Base-by-base conservation (phyloP, 768 basidiomycete genomes). In the Candolleomyces efflorescens region DNA sequence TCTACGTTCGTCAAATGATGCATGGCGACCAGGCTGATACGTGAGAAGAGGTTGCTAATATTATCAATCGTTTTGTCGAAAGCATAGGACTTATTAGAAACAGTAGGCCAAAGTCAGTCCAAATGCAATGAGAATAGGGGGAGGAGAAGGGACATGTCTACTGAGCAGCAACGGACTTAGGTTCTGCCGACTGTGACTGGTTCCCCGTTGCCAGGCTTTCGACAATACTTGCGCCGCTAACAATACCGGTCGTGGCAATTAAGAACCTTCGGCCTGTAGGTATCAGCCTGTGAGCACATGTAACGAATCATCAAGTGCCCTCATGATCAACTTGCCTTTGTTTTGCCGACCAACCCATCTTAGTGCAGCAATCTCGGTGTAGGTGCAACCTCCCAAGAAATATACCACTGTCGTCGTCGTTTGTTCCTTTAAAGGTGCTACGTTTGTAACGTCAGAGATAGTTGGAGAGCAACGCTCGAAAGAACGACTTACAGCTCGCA, bases 311-410 rank as follows among this genome's bases (percentile, higher is more conserved):
- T 36, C 44, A 46, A 20, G 51, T 38, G 43, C 54, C 26, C 56
- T 53, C 52, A 45, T 52, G 44, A 55, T 18, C 54, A 17, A 67
- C 72, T 24, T 65, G 85, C 93, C 95, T 79, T 81, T 82, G 63
- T 88, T 89, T 69, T 94, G 93, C 63, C 87, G 82, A 56, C 85
- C 82, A 66, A 96, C 88, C 93, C 94, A 97, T 68, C 97, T 80
- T 63, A 99, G 69, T 5, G 96, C 96, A 38, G 97, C 88, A 59
- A 98, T 94, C 75, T 98, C 97, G 9, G 96, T 96, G 65, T 92
- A 97, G 12, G 97, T 99, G 69, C 94, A 94, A 3, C 96, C 97
- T 24, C 97, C 97, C 32, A 98, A 73, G 82, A 98, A 98, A 74
- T 98, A 97, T 10, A 99, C 90, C 17, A 96, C 82, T 2, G 94